These are phyloP conservation scores for Fusarium globosum DNA, from an alignment of 2,329 filamentous ascomycete genomes.

Conservation along the genomic window DNA sequence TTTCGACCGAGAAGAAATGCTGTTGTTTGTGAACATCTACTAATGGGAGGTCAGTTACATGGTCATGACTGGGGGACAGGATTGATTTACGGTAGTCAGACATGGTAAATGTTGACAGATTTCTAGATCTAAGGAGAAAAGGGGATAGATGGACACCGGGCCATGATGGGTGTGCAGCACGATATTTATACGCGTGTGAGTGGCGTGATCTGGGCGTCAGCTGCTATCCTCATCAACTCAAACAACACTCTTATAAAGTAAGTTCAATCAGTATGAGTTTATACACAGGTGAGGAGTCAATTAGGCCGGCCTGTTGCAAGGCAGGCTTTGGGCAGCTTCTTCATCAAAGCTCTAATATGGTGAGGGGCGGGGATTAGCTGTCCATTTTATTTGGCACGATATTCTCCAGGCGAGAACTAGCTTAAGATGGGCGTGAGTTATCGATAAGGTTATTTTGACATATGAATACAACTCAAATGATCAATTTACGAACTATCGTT, in stretches of 20 bases:
- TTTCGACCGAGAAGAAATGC: not conserved
- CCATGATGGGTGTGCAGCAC: not conserved
- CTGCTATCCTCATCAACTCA: no score
- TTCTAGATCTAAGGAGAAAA: rapidly evolving
- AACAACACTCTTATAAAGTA: no score
- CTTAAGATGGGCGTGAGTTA: not conserved
- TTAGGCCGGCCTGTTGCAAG: not conserved
- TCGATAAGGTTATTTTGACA: not conserved
- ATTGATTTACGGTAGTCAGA: rapidly evolving
- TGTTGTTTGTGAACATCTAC: not conserved
- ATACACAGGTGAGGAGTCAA: not conserved
- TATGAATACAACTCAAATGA: not conserved
- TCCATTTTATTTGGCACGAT: no score
- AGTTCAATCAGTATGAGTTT: no score
- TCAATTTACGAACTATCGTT: no score
- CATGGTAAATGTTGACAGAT: not conserved
- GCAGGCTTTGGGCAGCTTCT: not conserved
- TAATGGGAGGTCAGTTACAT: not conserved
- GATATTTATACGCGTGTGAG: not conserved
- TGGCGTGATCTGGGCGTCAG: no score
- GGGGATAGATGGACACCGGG: rapidly evolving
- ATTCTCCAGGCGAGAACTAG: no score
- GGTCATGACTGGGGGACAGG: no score
- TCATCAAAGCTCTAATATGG: not conserved
- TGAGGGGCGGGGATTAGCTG: no score